Percentiles rank a stretch among this genome's conserved stretches.
These are phyloP conservation scores for Austroboletus eburneus DNA, from an alignment of 768 basidiomycete species.

Conservation along the genomic window DNA sequence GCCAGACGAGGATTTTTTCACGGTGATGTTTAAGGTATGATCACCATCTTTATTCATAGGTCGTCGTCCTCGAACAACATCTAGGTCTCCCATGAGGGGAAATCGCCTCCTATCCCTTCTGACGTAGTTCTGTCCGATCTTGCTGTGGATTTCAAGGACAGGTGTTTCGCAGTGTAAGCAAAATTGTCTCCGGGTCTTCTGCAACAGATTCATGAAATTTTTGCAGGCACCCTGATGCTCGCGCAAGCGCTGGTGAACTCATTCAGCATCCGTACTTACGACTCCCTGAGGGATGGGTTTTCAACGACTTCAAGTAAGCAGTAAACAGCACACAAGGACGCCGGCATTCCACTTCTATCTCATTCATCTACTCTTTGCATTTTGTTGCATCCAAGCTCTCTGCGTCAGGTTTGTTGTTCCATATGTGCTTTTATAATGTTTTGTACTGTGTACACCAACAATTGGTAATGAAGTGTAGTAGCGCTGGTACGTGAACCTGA, in stretches of 20 bases:
- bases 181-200: background rate
- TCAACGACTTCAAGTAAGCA: constrained; percentile 47
- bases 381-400: constrained; percentile 19
- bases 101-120: constrained; percentile 85
- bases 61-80: background rate
- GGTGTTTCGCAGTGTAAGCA: constrained; percentile 86
- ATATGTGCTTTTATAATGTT: constrained; percentile 34
- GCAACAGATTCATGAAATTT: constrained; percentile 1
- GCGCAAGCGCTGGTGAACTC: constrained; percentile 76
- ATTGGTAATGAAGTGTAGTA: constrained; percentile 27
- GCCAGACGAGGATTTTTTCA: constrained; percentile 84
- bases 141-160: constrained; percentile 81
- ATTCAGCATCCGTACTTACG: constrained; percentile 74
- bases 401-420: constrained; percentile 21
- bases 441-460: constrained; percentile 22
- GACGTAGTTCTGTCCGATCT: constrained; percentile 71
- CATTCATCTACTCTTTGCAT: constrained; percentile 25
- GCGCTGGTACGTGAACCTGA: constrained; percentile 31
- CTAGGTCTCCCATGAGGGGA: constrained; percentile 80
- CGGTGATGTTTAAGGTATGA: constrained; percentile 90
- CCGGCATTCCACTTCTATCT: constrained; percentile 17
- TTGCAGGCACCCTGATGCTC: constrained; percentile 73
- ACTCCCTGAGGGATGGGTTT: constrained; percentile 70
- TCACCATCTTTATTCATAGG: background rate
- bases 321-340: constrained; percentile 16